Percentiles rank a stretch among this genome's conserved stretches.
Conservation (phyloP, 1,139 yeast species). For the Ogataea hybrid region DNA sequence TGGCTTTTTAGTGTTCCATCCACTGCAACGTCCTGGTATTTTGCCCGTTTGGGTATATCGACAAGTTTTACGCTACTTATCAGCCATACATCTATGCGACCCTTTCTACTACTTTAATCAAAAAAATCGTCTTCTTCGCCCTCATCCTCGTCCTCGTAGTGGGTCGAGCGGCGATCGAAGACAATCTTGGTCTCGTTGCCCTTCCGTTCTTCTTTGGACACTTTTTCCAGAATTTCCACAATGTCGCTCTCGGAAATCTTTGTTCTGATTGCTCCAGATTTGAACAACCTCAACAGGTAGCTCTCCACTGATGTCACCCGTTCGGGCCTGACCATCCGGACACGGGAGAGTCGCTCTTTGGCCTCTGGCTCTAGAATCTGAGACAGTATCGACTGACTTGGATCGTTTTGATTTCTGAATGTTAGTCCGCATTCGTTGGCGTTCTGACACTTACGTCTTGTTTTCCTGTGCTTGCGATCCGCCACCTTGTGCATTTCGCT, state of each 20-base stretch:
- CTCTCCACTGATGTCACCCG: slow-evolving; percentile 90
- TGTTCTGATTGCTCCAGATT: slow-evolving; percentile 71
- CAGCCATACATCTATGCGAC: neutral
- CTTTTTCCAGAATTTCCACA: slow-evolving; percentile 77
- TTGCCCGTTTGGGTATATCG: neutral
- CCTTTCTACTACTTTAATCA: slow-evolving; percentile 15
- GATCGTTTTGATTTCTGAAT: slow-evolving; percentile 28
- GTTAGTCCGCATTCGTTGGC: neutral
- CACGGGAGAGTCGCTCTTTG: slow-evolving; percentile 83
- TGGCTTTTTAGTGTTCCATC: no score
- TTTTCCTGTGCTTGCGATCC: slow-evolving; percentile 12
- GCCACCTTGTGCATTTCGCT: slow-evolving; percentile 43
- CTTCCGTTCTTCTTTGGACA: slow-evolving; percentile 74
- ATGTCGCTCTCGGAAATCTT: slow-evolving; percentile 78
- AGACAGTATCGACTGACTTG: slow-evolving; percentile 47
- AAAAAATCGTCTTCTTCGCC: slow-evolving; percentile 34
- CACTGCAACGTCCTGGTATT: neutral
- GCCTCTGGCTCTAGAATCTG: slow-evolving; percentile 80
- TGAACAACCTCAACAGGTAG: slow-evolving; percentile 68
- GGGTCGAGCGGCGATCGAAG: slow-evolving; percentile 42
- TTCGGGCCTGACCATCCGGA: slow-evolving; percentile 86
- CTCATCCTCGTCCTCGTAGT: slow-evolving; percentile 31
- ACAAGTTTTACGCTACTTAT: neutral
- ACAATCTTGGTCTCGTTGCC: slow-evolving; percentile 61
- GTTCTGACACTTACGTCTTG: slow-evolving; percentile 16